Base-by-base conservation (phyloP, 192 early-diverging fungal species). In the Linderina pennispora region DNA sequence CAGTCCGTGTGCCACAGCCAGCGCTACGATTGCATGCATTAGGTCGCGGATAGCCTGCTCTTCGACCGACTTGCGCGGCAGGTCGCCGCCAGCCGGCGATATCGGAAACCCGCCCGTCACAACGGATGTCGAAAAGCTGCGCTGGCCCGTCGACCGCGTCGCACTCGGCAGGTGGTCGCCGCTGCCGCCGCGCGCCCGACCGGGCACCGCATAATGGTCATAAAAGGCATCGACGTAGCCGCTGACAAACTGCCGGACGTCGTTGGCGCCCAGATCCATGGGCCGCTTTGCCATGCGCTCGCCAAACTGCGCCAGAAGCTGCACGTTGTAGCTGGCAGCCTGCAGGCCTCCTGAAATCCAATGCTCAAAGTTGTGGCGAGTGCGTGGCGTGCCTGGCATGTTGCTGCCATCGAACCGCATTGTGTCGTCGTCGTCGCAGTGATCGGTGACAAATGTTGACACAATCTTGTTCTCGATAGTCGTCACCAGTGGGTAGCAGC, bases 401-500 rank as follows among this genome's bases (percentile, higher is more conserved):
- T n/a, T n/a, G n/a, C n/a, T n/a, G n/a, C n/a, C n/a, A n/a, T n/a
- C n/a, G n/a, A n/a, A n/a, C n/a, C n/a, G n/a, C n/a, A n/a, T n/a
- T n/a, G n/a, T 50, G 6, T 62, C 59, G 35, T 55, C 56, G 11
- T 40, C 32, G 37, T 55, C 43, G 43, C 66, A n/a, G n/a, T n/a
- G n/a, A n/a, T n/a, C n/a, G n/a, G n/a, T n/a, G n/a, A n/a, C n/a
- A n/a, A n/a, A 62, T 8, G 66, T 22, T 17, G 55, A 31, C 31
- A 70, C 35, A 1, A 57, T 50, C 5, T 43, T 37, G 3, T 37
- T 25, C 47, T 70, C 66, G 20, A 59, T 54, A 25, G 58, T 34
- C 37, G 50, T 58, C 24, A 70, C 59, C 3, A 70, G 59, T 42
- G 66, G 66, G n/a, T 58, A 62, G 47, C 66, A 48, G 9, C 40